Conservation (phyloP, 805 yeast species). For the Maudiozyma pseudohumilis region DNA sequence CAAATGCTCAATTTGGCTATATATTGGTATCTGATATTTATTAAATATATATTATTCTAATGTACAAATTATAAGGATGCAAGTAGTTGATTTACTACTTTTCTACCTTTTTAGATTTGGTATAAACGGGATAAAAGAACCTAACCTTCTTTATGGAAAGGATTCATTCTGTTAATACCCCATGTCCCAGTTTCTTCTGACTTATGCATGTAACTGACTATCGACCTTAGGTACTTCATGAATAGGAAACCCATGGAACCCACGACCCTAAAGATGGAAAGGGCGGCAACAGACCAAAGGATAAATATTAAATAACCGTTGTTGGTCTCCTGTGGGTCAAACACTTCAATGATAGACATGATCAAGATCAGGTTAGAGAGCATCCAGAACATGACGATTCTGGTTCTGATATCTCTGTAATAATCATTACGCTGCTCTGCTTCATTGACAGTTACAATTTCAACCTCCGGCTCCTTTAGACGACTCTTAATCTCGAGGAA, state of each 20-base stretch:
- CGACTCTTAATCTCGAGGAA: constrained; percentile 30
- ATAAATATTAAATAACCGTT: constrained; percentile 77
- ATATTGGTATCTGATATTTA: too few relatives aligned
- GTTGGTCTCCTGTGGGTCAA: constrained; percentile 50
- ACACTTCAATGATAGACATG: constrained; percentile 82
- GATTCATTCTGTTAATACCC: constrained; percentile 5
- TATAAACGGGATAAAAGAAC: neutral
- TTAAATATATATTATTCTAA: too few relatives aligned
- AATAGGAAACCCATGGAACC: constrained; percentile 70
- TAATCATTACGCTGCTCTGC: constrained; percentile 56
- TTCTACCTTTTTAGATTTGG: too few relatives aligned
- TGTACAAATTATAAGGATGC: too few relatives aligned
- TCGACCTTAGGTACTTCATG: constrained; percentile 31
- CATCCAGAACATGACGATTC: constrained; percentile 95
- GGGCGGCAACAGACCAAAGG: constrained; percentile 83
- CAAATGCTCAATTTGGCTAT: too few relatives aligned
- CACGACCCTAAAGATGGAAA: constrained; percentile 70
- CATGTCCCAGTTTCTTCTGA: constrained; percentile 29
- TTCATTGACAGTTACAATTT: constrained; percentile 22
- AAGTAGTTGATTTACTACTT: too few relatives aligned
- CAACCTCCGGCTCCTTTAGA: constrained; percentile 27
- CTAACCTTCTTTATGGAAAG: constrained; percentile 3
- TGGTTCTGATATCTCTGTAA: constrained; percentile 87
- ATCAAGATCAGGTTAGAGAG: constrained; percentile 69
- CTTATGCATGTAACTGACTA: constrained; percentile 33